Percentiles rank a stretch among this genome's conserved stretches.
Conservation (phyloP, 192 early-diverging fungal genomes). For the Podila clonocystis region DNA sequence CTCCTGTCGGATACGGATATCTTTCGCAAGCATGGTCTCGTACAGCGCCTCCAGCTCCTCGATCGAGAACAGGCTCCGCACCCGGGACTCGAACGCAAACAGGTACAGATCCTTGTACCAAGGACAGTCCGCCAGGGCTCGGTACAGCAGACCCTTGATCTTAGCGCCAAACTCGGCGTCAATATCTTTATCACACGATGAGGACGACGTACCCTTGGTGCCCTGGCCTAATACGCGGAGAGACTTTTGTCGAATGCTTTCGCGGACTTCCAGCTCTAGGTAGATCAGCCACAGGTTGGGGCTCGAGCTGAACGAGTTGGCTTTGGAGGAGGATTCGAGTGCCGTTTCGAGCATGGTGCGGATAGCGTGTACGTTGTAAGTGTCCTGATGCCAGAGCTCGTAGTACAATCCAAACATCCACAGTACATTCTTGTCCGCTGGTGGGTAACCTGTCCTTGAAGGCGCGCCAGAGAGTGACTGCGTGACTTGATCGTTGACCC, state of each 20-base stretch:
- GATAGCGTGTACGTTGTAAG: constrained; percentile 14
- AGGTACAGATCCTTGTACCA: constrained; percentile 49
- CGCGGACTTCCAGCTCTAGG: constrained; percentile 42
- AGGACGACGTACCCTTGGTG: not conserved
- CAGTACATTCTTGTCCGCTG: constrained; percentile 12
- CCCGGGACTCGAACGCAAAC: constrained; percentile 38
- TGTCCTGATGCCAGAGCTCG: constrained; percentile 48
- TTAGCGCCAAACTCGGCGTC: constrained; percentile 5
- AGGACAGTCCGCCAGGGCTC: constrained; percentile 39
- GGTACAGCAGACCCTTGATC: constrained; percentile 34
- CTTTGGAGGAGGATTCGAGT: constrained; percentile 28
- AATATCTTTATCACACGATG: not conserved
- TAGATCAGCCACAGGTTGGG: constrained; percentile 44
- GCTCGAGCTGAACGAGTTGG: constrained; percentile 30
- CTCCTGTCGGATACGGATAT: constrained; percentile 33
- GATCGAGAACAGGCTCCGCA: constrained; percentile 22
- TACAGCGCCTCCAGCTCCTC: constrained; percentile 43
- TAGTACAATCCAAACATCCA: constrained; percentile 48
- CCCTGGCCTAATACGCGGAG: not conserved
- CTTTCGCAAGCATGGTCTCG: constrained; percentile 48
- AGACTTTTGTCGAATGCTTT: constrained; percentile 13
- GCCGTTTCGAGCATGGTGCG: constrained; percentile 29
- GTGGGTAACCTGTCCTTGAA: not conserved
- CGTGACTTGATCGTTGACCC: constrained; percentile 25
- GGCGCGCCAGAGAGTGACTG: not conserved